Base-by-base conservation (phyloP, 2,329 filamentous ascomycete species). In the Apiospora marii region DNA sequence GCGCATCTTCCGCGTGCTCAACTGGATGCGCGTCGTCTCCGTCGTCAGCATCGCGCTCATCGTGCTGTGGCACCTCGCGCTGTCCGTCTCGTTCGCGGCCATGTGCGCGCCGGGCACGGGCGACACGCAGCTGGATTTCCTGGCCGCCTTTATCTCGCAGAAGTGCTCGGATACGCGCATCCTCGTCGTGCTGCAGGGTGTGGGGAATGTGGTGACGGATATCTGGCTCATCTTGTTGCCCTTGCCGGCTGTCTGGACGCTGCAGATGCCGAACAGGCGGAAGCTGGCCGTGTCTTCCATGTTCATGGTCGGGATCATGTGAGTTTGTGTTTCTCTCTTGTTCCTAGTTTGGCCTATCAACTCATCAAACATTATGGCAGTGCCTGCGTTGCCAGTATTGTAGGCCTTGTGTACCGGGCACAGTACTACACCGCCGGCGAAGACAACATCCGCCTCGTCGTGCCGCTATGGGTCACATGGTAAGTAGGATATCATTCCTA, bases 191-290 rank as follows among this genome's bases (percentile, higher is more conserved):
- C 13, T 44, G 43, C 43, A 44, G 43, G 43, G 43, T 1, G 43
- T 44, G 1, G 43, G 43, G 12, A 75, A 73, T 6, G 41, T 69
- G 10, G 41, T 48, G 34, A 44, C 48, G 34, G 67, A 69, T n/a
- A 22, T 69, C 0, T 41, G 41, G 12, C 70, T 71, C 6, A 70
- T 76, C 19, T 41, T 41, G 19, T 58, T 68, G 24, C 44, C 68
- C 1, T 75, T 43, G 34, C 69, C 72, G 27, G 14, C n/a, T 7
- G 74, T 1, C 19, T 71, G 74, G n/a, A 48, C 14, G 51, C 70
- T 13, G 24, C 72, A 72, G 6, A 72, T 51, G 22, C 46, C n/a
- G 24, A 71, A 24, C 13, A 72, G 24, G 19, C 72, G 16, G 7
- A 73, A 8, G 12, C 67, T 71, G 7, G 37, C 44, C 4, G 48